A percentile compares a stretch with the other conserved stretches of the same genome.
Evolutionary conservation across 2,329 filamentous ascomycete species (phyloP).

Genomic region (Pseudogymnoascus sp.): DNA sequence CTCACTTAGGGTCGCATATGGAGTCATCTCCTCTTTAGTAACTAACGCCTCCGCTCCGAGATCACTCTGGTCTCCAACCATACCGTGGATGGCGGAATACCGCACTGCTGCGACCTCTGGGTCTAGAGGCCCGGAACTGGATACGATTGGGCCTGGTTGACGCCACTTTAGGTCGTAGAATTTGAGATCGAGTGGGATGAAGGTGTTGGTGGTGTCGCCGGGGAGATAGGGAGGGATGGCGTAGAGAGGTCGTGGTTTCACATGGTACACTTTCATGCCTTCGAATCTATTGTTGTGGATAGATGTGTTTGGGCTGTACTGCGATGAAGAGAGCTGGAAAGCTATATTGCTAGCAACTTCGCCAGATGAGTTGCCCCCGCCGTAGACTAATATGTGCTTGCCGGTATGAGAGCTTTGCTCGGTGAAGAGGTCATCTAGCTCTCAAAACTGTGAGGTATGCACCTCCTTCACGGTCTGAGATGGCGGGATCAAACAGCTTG

Average conservation of each 20-base stretch:
- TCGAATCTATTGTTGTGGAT: neutral
- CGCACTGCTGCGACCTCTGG: conserved; percentile 44
- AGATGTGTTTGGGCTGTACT: conserved; percentile 17
- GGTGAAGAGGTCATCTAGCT: neutral
- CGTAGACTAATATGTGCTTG: neutral
- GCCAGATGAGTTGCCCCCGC: conserved; percentile 11
- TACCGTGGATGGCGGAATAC: conserved; percentile 41
- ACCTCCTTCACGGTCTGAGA: neutral
- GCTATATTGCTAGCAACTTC: conserved; percentile 11
- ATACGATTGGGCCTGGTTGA: conserved; percentile 46
- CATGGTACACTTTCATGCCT: neutral
- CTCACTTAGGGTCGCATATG: conserved; percentile 19
- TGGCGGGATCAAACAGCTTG: neutral
- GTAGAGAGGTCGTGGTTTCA: neutral
- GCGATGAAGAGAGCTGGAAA: conserved; percentile 32
- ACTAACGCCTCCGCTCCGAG: conserved; percentile 1
- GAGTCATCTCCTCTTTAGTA: conserved; percentile 10
- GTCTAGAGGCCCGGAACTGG: conserved; percentile 56
- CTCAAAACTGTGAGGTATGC: neutral
- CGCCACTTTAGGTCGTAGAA: conserved; percentile 62
- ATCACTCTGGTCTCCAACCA: conserved; percentile 32
- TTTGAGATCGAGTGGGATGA: conserved; percentile 63
- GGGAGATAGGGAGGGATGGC: neutral
- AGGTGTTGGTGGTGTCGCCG: conserved; percentile 30
- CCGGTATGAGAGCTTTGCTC: neutral